Evolutionary conservation across 2,329 filamentous ascomycete genomes (phyloP), one percentile per base, ranked within the genome.

Genomic region (Whalleya microplaca): DNA sequence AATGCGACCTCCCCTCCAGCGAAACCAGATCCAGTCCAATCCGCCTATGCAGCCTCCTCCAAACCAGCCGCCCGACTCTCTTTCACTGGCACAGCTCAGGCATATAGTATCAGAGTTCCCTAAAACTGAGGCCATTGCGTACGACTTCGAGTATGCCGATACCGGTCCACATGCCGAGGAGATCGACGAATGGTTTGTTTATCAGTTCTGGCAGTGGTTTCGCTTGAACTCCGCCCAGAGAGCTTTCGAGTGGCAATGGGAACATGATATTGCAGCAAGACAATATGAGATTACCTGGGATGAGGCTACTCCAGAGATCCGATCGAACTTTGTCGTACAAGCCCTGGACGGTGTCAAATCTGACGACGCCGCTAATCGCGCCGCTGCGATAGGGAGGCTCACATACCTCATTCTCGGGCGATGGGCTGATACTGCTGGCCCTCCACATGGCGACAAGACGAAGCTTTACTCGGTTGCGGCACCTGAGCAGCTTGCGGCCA

Each of bases 151-250:
- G 61, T 94, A 94, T 75, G 78, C 83, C 21, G 90, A 94, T 72
- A 83, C 84, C 53, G 87, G 88, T 20, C 78, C 85, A 0, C 88
- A 96, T 66, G 86, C 90, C 18, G 91, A 95, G 62, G 95, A 99
- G 78, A 81, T 99, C 46, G 92, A 98, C 71, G 95, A 99, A 76
- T 99, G 95, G 95, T 99, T 99, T 74, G 87, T 89, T 51, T 97
- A 98, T 75, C 89, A 90, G 66, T 87, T 92, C 60, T 90, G 90
- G 74, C 93, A 98, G 71, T 90, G 91, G 76, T 83, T 88, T 45
- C 88, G 93, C 67, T 79, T 97, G 47, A 83, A 90, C 51, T 84
- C 87, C 51, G 88, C 90, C 19, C 90, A 91, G 69, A 81, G 85
- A 40, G 86, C 88, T 2, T 98, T 96, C 69, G 85, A 92, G 62